Conservation (phyloP, 345 rosid species). For the Raphanus raphanistrum region DNA sequence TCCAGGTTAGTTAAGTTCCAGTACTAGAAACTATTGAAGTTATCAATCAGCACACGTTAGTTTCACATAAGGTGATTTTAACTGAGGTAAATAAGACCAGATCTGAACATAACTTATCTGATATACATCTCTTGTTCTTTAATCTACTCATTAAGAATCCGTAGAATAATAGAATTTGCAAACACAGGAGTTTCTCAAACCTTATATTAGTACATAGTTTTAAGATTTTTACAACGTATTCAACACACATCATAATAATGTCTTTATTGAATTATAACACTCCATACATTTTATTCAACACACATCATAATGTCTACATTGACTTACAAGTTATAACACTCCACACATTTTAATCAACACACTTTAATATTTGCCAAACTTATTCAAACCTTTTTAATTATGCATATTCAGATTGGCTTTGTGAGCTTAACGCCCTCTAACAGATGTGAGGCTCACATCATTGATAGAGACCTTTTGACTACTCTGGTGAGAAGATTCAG, state of each 20-base stretch:
- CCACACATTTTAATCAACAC: neutral
- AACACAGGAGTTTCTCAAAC: neutral
- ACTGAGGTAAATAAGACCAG: neutral
- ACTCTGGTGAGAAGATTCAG: slow-evolving; percentile 34
- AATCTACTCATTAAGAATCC: slow-evolving; percentile 4
- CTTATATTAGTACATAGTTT: neutral
- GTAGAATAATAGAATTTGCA: neutral
- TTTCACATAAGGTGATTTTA: neutral
- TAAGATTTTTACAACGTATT: neutral
- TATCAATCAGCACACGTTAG: neutral
- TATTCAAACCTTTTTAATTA: neutral
- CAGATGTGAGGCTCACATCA: slow-evolving; percentile 37
- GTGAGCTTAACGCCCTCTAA: slow-evolving; percentile 31
- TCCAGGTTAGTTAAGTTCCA: slow-evolving; percentile 16
- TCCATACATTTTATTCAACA: neutral
- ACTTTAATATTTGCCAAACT: neutral
- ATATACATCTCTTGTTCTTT: slow-evolving; percentile 4
- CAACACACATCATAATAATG: neutral
- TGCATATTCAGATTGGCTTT: neutral
- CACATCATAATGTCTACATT: neutral
- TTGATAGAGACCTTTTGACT: slow-evolving; percentile 34
- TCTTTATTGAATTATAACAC: neutral
- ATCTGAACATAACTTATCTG: neutral
- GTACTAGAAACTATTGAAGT: neutral
- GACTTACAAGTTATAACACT: neutral